A percentile compares a stretch with the other conserved stretches of the same genome.
These are phyloP conservation scores for Colletotrichum sp. DNA, from an alignment of 2,329 filamentous ascomycete species.

Conservation along the genomic window DNA sequence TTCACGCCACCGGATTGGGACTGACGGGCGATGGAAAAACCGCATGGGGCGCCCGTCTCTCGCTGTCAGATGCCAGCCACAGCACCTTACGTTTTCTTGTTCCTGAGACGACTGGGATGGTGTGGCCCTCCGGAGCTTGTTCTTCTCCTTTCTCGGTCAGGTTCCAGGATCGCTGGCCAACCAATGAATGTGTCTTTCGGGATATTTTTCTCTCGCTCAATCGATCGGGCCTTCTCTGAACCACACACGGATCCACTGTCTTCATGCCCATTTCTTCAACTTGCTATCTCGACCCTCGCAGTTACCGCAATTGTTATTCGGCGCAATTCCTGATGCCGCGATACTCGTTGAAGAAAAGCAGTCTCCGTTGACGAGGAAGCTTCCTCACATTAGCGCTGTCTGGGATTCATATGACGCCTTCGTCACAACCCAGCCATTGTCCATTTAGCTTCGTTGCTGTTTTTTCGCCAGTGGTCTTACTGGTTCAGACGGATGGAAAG, in stretches of 20 bases:
- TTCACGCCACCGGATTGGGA: background rate
- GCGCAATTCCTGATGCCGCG: background rate
- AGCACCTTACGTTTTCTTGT: background rate
- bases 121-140: background rate
- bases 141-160: slow-evolving; percentile 3
- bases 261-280: background rate
- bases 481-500: background rate
- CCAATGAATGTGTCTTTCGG: slow-evolving; percentile 4
- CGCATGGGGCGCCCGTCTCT: background rate
- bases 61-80: background rate
- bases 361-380: background rate
- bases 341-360: background rate
- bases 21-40: background rate
- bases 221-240: slow-evolving; percentile 17
- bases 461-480: background rate
- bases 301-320: background rate
- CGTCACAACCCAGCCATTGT: background rate
- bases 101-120: background rate
- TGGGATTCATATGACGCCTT: background rate
- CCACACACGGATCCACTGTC: background rate
- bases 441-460: background rate
- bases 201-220: slow-evolving; percentile 18
- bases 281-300: background rate
- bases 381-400: background rate
- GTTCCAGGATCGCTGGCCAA: background rate